Percentiles rank a stretch among this genome's conserved stretches.
These are phyloP conservation scores for Trypanosomatidae sp. DNA, from an alignment of 208 protist species.

Conservation along the genomic window DNA sequence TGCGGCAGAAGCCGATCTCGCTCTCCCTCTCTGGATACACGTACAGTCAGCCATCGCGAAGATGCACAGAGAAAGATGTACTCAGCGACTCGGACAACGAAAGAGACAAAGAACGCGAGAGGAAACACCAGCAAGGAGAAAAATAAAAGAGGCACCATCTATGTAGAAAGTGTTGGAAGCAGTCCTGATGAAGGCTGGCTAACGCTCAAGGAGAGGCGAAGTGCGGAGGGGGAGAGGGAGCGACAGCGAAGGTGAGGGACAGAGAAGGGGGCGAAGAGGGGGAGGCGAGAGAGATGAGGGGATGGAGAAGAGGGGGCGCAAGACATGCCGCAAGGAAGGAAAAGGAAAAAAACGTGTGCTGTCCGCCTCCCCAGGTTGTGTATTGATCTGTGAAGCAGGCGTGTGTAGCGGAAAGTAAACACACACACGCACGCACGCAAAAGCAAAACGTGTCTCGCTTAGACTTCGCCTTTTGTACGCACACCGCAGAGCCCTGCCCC, in stretches of 20 bases:
- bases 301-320: not conserved
- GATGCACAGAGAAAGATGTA: not conserved
- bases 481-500: not conserved
- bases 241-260: not conserved
- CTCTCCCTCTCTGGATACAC: conserved; percentile 2
- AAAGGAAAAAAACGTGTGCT: not conserved
- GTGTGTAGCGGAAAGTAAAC: not conserved
- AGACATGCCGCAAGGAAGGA: not conserved
- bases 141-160: not conserved
- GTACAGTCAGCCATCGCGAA: not conserved
- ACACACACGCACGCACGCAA: not conserved
- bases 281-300: not conserved
- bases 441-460: not conserved
- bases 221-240: not conserved
- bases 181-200: not conserved
- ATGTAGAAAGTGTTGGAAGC: not conserved
- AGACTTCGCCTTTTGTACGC: not conserved
- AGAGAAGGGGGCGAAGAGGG: not conserved
- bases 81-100: not conserved
- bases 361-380: not conserved
- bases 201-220: not conserved
- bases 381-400: not conserved
- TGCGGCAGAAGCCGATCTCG: not conserved
- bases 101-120: not conserved
- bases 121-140: not conserved